Evolutionary conservation across 2,329 filamentous ascomycete species (phyloP).

Genomic region (Penicillium glabrum): DNA sequence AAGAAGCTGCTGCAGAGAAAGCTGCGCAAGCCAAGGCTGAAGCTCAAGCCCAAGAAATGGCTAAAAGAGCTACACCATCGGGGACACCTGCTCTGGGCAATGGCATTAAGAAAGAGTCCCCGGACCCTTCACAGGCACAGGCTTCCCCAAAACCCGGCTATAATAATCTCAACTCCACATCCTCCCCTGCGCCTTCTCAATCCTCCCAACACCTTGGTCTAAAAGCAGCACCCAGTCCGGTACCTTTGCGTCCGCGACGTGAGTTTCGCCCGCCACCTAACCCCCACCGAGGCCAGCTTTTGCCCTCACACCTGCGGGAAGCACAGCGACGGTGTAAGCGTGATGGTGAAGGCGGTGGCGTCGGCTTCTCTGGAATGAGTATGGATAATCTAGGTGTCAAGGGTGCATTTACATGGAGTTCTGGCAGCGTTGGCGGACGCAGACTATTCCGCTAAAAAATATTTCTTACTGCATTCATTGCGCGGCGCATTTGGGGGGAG

Average conservation of each 20-base stretch:
- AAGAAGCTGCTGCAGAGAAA: slow-evolving; percentile 56
- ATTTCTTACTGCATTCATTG: slow-evolving; percentile 1
- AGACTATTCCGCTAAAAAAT: slow-evolving; percentile 43
- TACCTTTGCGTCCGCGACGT: slow-evolving; percentile 21
- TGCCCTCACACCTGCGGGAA: slow-evolving; percentile 52
- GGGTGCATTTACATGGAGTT: slow-evolving; percentile 45
- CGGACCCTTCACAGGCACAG: slow-evolving; percentile 16
- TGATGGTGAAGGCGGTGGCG: slow-evolving; percentile 50
- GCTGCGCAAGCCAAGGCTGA: slow-evolving; percentile 29
- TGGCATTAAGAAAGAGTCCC: slow-evolving; percentile 27
- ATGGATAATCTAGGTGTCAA: slow-evolving; percentile 45
- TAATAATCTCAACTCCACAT: slow-evolving; percentile 10
- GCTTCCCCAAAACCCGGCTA: slow-evolving; percentile 9
- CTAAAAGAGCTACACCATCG: slow-evolving; percentile 14
- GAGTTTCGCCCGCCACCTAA: slow-evolving; percentile 43
- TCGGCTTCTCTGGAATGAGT: slow-evolving; percentile 49
- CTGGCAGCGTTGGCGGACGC: slow-evolving; percentile 41
- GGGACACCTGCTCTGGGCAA: slow-evolving; percentile 15
- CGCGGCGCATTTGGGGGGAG: background rate
- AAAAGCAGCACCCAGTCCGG: slow-evolving; percentile 8
- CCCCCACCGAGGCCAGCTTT: slow-evolving; percentile 48
- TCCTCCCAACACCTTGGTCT: too few relatives aligned
- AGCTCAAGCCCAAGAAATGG: slow-evolving; percentile 3
- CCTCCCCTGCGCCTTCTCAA: slow-evolving; percentile 6
- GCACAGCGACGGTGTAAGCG: slow-evolving; percentile 50